Conservation (phyloP, 495 filamentous ascomycete genomes). For the Penicillium roqueforti region DNA sequence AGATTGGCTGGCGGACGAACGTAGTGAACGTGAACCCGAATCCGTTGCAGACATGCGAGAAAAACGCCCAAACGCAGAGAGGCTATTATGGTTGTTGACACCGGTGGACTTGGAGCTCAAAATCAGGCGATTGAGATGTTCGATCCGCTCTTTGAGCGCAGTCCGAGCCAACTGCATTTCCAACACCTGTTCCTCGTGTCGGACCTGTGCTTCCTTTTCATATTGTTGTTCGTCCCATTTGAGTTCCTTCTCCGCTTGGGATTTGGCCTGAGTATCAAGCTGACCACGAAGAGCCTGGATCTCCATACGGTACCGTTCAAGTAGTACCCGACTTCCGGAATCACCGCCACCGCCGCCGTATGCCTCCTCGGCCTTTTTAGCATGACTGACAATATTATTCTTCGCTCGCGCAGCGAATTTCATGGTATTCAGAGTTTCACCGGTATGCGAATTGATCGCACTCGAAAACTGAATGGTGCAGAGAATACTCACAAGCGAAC, state of each 20-base stretch:
- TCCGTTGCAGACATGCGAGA: constrained; percentile 54
- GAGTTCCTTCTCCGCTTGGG: constrained; percentile 63
- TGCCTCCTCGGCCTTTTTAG: constrained; percentile 90
- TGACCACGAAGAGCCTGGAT: constrained; percentile 78
- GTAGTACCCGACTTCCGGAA: constrained; percentile 76
- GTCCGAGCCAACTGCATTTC: constrained; percentile 97
- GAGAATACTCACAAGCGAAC: constrained; percentile 93
- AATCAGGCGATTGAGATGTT: constrained; percentile 94
- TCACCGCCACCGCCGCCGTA: constrained; percentile 66
- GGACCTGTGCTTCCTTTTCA: constrained; percentile 74
- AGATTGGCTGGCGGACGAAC: constrained; percentile 73
- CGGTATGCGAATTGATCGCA: constrained; percentile 61
- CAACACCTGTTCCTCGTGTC: constrained; percentile 95
- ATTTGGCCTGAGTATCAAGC: constrained; percentile 72
- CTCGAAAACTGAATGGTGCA: constrained; percentile 86
- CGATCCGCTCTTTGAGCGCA: constrained; percentile 93
- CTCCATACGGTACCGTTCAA: constrained; percentile 93
- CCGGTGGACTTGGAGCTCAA: constrained; percentile 92
- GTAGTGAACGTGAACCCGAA: constrained; percentile 52
- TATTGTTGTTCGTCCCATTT: constrained; percentile 65
- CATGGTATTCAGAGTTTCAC: constrained; percentile 89
- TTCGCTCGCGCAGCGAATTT: constrained; percentile 96
- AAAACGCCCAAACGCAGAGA: constrained; percentile 68
- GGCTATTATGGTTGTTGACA: constrained; percentile 71
- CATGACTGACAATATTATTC: constrained; percentile 97